These are phyloP conservation scores for Fusarium cyanostomum DNA, from an alignment of 2,329 filamentous ascomycete species.

Conservation along the genomic window DNA sequence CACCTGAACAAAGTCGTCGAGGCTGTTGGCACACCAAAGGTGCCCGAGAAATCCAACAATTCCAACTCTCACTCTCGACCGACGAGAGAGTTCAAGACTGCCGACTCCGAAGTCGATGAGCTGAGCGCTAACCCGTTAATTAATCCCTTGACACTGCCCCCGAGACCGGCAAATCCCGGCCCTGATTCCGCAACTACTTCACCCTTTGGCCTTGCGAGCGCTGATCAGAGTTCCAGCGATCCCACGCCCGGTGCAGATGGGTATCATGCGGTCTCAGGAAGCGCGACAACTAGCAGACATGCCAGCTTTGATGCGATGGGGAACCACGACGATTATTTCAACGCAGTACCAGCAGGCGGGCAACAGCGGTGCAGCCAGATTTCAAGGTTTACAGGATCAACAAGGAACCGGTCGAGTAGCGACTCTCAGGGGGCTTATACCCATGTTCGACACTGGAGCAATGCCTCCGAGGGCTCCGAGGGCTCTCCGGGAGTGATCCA, in stretches of 20 bases:
- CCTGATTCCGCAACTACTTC: conserved; percentile 32
- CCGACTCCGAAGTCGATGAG: conserved; percentile 56
- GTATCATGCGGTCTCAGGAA: conserved; percentile 39
- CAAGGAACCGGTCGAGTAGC: conserved; percentile 45
- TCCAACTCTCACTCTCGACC: conserved; percentile 45
- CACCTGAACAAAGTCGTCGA: conserved; percentile 59
- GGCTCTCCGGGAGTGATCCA: conserved; percentile 41
- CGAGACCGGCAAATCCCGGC: conserved; percentile 38
- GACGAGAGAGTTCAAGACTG: conserved; percentile 51
- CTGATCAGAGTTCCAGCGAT: conserved; percentile 44
- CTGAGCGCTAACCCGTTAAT: conserved; percentile 55
- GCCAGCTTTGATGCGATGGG: conserved; percentile 43
- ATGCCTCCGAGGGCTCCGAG: conserved; percentile 56
- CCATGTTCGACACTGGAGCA: conserved; percentile 55
- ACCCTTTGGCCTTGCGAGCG: conserved; percentile 33
- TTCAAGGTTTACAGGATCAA: conserved; percentile 36
- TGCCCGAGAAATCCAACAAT: conserved; percentile 43
- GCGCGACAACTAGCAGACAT: conserved; percentile 41
- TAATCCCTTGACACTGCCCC: conserved; percentile 52
- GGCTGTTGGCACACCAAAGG: conserved; percentile 50
- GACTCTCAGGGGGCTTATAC: conserved; percentile 51
- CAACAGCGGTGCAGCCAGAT: conserved; percentile 31
- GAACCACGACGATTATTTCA: conserved; percentile 45
- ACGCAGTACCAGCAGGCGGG: conserved; percentile 13
- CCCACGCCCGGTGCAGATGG: conserved; percentile 39